A percentile compares a stretch with the other conserved stretches of the same genome.
phyloP scores from a whole-genome alignment of 2,329 filamentous ascomycete genomes.

The Rosellinia necatrix region DNA sequence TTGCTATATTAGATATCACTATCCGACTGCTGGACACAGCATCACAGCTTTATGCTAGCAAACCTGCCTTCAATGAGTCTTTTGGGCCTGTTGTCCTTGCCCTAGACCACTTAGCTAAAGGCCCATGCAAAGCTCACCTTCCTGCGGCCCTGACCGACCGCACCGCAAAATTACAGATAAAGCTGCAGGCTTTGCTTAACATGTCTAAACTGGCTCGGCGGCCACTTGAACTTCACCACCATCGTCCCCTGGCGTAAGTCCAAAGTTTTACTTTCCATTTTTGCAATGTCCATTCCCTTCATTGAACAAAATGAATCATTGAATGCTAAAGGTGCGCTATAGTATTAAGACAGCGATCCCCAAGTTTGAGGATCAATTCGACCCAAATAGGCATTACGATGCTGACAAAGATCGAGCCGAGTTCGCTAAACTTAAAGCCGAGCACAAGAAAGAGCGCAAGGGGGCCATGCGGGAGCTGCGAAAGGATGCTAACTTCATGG shows the following conservation, averaged over 20 bases:
- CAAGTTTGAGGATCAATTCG: conserved; percentile 95
- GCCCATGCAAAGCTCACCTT: conserved; percentile 55
- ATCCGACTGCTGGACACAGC: conserved; percentile 69
- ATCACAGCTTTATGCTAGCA: conserved; percentile 73
- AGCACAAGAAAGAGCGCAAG: conserved; percentile 95
- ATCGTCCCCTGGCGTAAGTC: conserved; percentile 71
- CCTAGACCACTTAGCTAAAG: conserved; percentile 64
- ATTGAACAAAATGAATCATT: no score
- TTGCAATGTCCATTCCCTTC: background rate
- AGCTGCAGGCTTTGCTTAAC: conserved; percentile 59
- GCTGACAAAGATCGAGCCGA: conserved; percentile 89
- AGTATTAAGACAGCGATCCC: conserved; percentile 63
- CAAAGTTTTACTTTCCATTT: conserved; percentile 61
- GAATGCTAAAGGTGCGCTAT: conserved; percentile 9
- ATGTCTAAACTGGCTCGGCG: conserved; percentile 70
- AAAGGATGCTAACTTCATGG: conserved; percentile 94
- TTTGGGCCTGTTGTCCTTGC: conserved; percentile 68
- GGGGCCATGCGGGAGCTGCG: conserved; percentile 90
- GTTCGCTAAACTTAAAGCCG: conserved; percentile 78
- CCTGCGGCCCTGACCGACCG: conserved; percentile 49
- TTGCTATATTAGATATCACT: conserved; percentile 66
- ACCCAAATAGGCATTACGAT: conserved; percentile 96
- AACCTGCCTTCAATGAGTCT: conserved; percentile 77
- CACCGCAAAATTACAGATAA: conserved; percentile 49
- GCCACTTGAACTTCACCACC: conserved; percentile 85